phyloP scores from a whole-genome alignment of 306 rosid species.

The Lotus japonicus region DNA sequence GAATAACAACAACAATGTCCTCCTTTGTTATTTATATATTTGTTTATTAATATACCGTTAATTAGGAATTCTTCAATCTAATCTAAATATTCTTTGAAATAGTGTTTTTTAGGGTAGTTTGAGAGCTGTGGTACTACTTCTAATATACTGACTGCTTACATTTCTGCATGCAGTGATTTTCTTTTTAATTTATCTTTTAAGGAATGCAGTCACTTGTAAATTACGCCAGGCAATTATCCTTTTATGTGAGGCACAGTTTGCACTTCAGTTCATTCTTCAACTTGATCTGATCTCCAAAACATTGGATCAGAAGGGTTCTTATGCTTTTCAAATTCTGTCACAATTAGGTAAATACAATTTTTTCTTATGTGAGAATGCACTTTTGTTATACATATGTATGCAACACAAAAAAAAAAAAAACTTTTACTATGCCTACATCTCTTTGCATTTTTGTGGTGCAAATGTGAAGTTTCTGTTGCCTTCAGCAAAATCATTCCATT shows the following conservation, averaged over 20 bases:
- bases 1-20: background rate
- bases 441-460: background rate
- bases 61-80: slow-evolving; percentile 4
- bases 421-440: background rate
- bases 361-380: background rate
- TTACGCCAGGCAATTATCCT: slow-evolving; percentile 72
- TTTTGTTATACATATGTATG: slow-evolving; percentile 5
- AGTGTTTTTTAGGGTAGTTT: slow-evolving; percentile 12
- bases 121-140: slow-evolving; percentile 1
- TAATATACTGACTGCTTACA: slow-evolving; percentile 21
- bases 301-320: slow-evolving; percentile 62
- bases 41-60: slow-evolving; percentile 1
- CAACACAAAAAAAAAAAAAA: background rate
- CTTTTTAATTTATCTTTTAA: slow-evolving; percentile 81
- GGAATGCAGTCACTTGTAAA: slow-evolving; percentile 54
- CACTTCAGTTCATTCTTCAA: slow-evolving; percentile 53
- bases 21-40: background rate
- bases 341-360: slow-evolving; percentile 54
- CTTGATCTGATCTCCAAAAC: slow-evolving; percentile 47
- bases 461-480: slow-evolving; percentile 4
- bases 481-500: background rate
- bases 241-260: slow-evolving; percentile 78
- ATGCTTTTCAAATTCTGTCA: slow-evolving; percentile 49
- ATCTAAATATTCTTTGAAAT: background rate
- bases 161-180: slow-evolving; percentile 65